Percentiles rank a stretch among this genome's conserved stretches.
These are phyloP conservation scores for Cladosporium sp. DNA, from an alignment of 2,329 filamentous ascomycete species.

Conservation along the genomic window DNA sequence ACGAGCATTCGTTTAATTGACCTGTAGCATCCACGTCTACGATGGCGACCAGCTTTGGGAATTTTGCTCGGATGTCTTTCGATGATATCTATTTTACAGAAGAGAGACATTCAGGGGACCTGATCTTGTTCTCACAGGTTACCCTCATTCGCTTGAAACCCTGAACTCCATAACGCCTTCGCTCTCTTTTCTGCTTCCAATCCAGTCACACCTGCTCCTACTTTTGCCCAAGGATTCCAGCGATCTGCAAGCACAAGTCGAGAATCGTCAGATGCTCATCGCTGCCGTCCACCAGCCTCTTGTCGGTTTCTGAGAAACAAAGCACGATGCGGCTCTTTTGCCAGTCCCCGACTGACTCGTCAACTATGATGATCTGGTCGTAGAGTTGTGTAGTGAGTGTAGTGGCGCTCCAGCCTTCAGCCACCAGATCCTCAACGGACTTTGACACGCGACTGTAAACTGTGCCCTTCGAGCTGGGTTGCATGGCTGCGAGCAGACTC, in stretches of 20 bases:
- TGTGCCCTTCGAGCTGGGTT: slow-evolving; percentile 63
- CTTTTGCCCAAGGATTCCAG: slow-evolving; percentile 25
- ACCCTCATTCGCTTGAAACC: neutral
- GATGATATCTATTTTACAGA: neutral
- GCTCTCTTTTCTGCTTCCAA: neutral
- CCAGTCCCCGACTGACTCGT: slow-evolving; percentile 77
- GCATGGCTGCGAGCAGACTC: slow-evolving; percentile 70
- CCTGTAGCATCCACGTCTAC: neutral
- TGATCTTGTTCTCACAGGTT: neutral
- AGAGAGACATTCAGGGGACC: neutral
- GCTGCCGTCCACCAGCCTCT: slow-evolving; percentile 87
- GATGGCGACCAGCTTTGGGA: neutral
- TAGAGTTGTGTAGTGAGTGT: slow-evolving; percentile 87
- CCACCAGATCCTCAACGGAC: slow-evolving; percentile 85
- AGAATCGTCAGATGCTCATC: slow-evolving; percentile 93
- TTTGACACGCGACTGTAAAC: slow-evolving; percentile 74
- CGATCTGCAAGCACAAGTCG: slow-evolving; percentile 76
- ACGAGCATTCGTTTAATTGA: neutral
- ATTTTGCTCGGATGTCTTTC: neutral
- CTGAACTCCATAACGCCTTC: slow-evolving; percentile 17
- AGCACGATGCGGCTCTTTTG: slow-evolving; percentile 90
- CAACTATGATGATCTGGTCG: slow-evolving; percentile 70
- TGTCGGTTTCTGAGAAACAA: slow-evolving; percentile 91
- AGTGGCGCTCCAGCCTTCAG: slow-evolving; percentile 93
- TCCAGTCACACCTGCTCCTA: neutral